Evolutionary conservation across 305 asterid species (phyloP), one percentile per base, ranked within the genome.

Genomic region (Striga hermonthica): DNA sequence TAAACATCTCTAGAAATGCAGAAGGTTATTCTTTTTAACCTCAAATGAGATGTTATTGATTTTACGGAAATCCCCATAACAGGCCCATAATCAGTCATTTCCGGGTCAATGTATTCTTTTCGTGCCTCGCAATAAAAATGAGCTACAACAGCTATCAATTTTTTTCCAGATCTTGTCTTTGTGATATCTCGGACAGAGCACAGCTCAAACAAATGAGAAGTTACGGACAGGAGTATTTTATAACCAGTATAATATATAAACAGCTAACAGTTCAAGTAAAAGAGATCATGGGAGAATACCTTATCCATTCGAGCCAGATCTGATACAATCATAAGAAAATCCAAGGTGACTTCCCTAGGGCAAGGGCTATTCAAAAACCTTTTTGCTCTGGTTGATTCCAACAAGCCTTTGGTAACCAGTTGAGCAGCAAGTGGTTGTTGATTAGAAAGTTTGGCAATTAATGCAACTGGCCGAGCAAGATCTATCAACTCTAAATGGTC

Each of bases 271-370:
- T 45, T 14, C 50, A 71, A 54, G 54, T 62, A 68, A 73, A 69
- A 38, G 31, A 55, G 5, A 35, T 35, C 44, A 55, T 35, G 50
- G 58, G n/a, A 22, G 31, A 62, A 70, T 84, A 94, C 99, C 98
- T 94, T 87, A 79, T 91, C 95, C 98, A 88, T 91, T 69, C 98
- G 95, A 76, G 99, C 99, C 66, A 94, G 72, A 78, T 94, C 99
- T 73, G 99, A 94, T 75, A 91, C 74, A 77, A 94, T 85, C 98
- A 89, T 90, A 41, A 94, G 97, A 85, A 88, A 83, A 66, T 94
- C 99, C 73, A 91, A 71, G 62, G 82, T 83, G 69, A 81, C 95
- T 77, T 91, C 99, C 76, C 82, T 81, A 0, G 98, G 92, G 74
- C 90, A 85, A 34, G 95, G 77, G 75, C 79, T 79, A 67, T 71